phyloP scores from a whole-genome alignment of 768 basidiomycete genomes.

The Dacryopinax spathularia region DNA sequence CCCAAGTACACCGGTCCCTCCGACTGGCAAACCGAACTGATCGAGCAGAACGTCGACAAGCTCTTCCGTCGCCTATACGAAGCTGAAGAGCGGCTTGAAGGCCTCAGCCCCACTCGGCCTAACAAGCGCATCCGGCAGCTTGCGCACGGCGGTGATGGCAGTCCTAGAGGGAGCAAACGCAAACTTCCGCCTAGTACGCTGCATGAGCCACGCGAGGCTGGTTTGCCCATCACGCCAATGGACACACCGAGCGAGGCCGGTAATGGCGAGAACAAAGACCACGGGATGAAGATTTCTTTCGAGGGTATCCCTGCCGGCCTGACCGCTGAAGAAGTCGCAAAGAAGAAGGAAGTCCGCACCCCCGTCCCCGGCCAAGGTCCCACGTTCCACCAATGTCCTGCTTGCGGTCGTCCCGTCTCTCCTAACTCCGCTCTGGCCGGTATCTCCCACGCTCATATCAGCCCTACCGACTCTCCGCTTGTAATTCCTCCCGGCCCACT shows the following conservation, averaged over 20 bases:
- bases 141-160: conserved; percentile 5
- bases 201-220: neutral
- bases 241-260: neutral
- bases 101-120: conserved; percentile 11
- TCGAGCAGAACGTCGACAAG: conserved; percentile 37
- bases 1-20: conserved; percentile 29
- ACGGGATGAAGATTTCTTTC: neutral
- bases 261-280: neutral
- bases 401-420: conserved; percentile 9
- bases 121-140: conserved; percentile 9
- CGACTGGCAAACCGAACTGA: conserved; percentile 46
- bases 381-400: conserved; percentile 3
- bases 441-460: conserved; percentile 3
- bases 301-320: no score
- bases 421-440: neutral
- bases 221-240: neutral
- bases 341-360: neutral
- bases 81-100: conserved; percentile 37
- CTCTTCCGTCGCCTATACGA: conserved; percentile 41
- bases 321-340: neutral
- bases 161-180: neutral
- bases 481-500: conserved; percentile 44
- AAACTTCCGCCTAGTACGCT: neutral
- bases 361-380: neutral
- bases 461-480: conserved; percentile 18